Evolutionary conservation across 345 rosid species (phyloP).

Genomic region (Clausena lansium): DNA sequence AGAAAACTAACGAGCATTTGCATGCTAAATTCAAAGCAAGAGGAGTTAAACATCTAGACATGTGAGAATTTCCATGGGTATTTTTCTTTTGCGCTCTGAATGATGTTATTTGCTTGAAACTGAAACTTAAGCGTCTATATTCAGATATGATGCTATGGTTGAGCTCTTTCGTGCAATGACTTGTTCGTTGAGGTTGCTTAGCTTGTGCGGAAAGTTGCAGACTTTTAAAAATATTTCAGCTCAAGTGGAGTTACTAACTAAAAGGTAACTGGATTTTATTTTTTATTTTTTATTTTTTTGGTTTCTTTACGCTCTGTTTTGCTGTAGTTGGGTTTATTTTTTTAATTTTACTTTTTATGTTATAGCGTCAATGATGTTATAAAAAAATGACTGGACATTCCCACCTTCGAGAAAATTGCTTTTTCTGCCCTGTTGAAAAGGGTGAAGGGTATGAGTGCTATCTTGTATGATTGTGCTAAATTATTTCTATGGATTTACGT

Average conservation of each 20-base stretch:
- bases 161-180: conserved; percentile 40
- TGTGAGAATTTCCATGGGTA: conserved; percentile 17
- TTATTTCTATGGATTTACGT: too few species aligned
- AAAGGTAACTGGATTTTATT: conserved; percentile 33
- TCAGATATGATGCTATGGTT: conserved; percentile 31
- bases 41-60: conserved; percentile 20
- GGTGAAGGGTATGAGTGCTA: too few species aligned
- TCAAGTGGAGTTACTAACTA: conserved; percentile 41
- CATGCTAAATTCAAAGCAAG: conserved; percentile 4
- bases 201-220: conserved; percentile 31
- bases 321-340: too few species aligned
- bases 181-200: conserved; percentile 49
- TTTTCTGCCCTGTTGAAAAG: too few species aligned
- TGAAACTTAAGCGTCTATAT: not conserved
- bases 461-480: too few species aligned
- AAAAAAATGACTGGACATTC: not conserved
- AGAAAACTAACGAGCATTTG: conserved; percentile 27
- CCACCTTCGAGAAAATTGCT: not conserved
- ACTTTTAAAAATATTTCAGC: conserved; percentile 40
- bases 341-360: not conserved
- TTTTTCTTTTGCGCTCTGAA: not conserved
- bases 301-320: not conserved
- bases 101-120: not conserved
- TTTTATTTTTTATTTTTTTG: too few species aligned
- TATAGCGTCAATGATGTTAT: not conserved